Evolutionary conservation across 306 rosid species (phyloP), one percentile per base, ranked within the genome.

Genomic region (Erythrophleum fordii): DNA sequence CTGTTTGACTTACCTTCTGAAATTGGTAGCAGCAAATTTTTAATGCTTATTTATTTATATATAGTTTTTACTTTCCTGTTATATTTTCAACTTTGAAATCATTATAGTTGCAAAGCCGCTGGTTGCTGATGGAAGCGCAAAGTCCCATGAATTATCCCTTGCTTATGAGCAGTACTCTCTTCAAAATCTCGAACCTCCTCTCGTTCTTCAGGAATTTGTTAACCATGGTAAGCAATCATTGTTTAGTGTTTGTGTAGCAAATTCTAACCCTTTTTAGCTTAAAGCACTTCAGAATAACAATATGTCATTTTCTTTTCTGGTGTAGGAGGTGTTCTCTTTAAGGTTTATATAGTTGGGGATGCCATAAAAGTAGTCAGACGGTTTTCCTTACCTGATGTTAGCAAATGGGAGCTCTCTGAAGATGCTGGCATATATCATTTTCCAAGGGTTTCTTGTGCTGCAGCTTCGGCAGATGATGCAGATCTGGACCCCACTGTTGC

Each of bases 361-460:
- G 89, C 98, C 44, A 91, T 93, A 53, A 93, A 93, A 82, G 98
- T 91, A 49, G 91, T 93, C 64, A 90, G 97, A 78, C 94, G 98
- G 42, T 93, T 93, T 81, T 93, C 97, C 45, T 85, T 93, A 77
- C 97, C 97, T 56, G 91, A 93, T 83, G 93, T 91, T 69, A 72
- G 84, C 81, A 90, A 87, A 73, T 81, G 93, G 87, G 97, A 93
- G 83, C 91, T 88, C 64, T 88, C 92, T 61, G 79, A 82, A 69
- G 90, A 80, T 20, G 87, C 91, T 26, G 97, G 97, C 23, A 86
- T 93, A 16, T 83, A 88, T 82, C 84, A 42, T 58, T 88, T 93
- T 81, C 97, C 97, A 5, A 91, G 97, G 88, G 95, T 93, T 80
- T 93, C 97, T 78, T 87, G 92, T 85, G 97, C 97, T 85, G 93